Base-by-base conservation (phyloP, 768 basidiomycete genomes). In the Neoboletus magnificus region DNA sequence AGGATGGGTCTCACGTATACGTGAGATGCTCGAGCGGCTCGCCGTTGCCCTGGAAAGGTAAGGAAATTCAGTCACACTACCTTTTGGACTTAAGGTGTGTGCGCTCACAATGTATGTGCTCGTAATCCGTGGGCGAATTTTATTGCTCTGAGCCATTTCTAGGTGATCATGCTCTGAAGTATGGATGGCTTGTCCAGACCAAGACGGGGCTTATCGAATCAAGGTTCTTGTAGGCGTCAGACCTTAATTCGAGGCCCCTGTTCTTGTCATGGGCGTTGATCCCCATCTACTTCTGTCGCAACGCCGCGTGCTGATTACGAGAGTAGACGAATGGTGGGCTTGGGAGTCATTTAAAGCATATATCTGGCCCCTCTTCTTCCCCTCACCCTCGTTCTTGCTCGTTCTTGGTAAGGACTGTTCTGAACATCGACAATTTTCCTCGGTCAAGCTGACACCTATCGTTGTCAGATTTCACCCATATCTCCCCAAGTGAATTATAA, bases 81-180 rank as follows among this genome's bases (percentile, higher is more conserved):
- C 47, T 56, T 52, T 58, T 54, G 61, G 61, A 36, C 50, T 53
- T 53, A 55, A 33, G 37, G 50, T 48, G 52, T 20, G 25, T n/a
- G 36, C 13, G 36, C 22, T 32, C 18, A 15, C 37, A 11, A 30
- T 30, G 27, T 27, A 27, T 30, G 30, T 12, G 30, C n/a, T 32
- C 20, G 18, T 41, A 5, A 56, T 49, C 20, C 25, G 27, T 45
- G 40, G 7, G 23, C 7, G 48, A 13, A 18, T 16, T 46, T 13
- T 20, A 29, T n/a, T 7, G 9, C 16, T 20, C 20, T 48, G 33
- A 41, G n/a, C 48, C 25, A 51, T 50, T 63, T 53, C 37, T 33
- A 37, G 50, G 46, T 27, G 60, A 54, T 57, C 54, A 6, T 36
- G 32, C 2, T 5, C 41, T 32, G 5, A 45, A 9, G 51, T 37